Percentiles rank a stretch among this genome's conserved stretches.
Conservation (phyloP, 139 green algal genomes). For the Chlamydomonas sp. region DNA sequence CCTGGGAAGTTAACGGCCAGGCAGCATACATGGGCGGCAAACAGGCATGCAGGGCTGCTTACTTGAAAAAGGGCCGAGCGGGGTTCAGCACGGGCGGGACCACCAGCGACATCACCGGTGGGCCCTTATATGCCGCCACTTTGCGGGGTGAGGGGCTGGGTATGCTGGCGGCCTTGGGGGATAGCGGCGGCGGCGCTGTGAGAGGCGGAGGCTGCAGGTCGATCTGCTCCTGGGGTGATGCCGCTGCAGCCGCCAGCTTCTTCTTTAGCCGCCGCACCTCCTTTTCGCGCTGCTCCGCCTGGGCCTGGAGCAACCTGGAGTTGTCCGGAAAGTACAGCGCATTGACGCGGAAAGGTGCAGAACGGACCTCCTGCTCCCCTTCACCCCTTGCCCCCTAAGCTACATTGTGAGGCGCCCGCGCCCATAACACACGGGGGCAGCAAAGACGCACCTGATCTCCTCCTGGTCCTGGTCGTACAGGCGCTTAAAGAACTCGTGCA, state of each 20-base stretch:
- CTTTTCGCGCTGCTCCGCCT: conserved; percentile 26
- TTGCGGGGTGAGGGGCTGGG: too few relatives aligned
- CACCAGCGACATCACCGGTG: conserved; percentile 12
- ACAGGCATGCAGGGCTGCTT: background rate
- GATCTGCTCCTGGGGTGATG: too few relatives aligned
- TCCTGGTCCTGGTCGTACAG: conserved; percentile 54
- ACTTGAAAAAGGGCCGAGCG: conserved; percentile 30
- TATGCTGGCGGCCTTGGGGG: too few relatives aligned
- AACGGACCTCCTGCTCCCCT: background rate
- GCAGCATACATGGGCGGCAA: background rate
- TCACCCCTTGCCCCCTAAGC: background rate
- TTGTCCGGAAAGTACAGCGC: background rate
- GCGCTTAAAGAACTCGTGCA: conserved; percentile 52
- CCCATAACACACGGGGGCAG: too few relatives aligned
- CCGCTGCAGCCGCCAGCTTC: background rate
- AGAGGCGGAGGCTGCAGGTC: too few relatives aligned
- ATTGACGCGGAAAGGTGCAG: background rate
- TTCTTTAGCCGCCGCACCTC: conserved; percentile 11
- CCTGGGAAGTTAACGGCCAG: background rate
- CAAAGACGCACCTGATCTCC: conserved; percentile 33
- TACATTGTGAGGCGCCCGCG: background rate
- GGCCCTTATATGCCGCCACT: too few relatives aligned
- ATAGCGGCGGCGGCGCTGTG: too few relatives aligned
- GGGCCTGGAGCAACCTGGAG: conserved; percentile 11
- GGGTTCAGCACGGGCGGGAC: conserved; percentile 20